phyloP scores from a whole-genome alignment of 23 red algal species.

The Gracilaria gracilis region DNA sequence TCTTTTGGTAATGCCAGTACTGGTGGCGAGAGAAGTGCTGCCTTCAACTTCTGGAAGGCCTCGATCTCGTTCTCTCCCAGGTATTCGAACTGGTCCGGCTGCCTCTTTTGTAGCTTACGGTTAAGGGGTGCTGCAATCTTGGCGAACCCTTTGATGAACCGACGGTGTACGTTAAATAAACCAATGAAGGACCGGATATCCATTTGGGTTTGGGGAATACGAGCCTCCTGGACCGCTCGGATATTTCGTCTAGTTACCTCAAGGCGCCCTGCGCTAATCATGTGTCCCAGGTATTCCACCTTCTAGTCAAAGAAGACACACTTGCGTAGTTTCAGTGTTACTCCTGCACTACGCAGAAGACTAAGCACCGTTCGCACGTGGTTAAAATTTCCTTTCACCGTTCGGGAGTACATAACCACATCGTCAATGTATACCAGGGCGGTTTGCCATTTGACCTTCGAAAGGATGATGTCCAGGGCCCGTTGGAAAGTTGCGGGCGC shows the following conservation, averaged over 20 bases:
- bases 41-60: constrained; percentile 34
- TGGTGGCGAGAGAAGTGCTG: background rate
- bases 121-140: constrained; percentile 11
- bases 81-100: background rate
- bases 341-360: background rate
- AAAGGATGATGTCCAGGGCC: constrained; percentile 1
- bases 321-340: constrained; percentile 26
- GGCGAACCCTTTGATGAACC: constrained; percentile 32
- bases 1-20: constrained; percentile 4
- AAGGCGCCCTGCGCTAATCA: constrained; percentile 9
- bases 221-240: background rate
- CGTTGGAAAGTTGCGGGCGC: constrained; percentile 25
- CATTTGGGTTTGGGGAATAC: constrained; percentile 22
- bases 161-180: constrained; percentile 37
- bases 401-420: constrained; percentile 6
- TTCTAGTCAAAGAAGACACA: background rate
- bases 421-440: constrained; percentile 4
- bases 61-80: constrained; percentile 7
- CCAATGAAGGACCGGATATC: constrained; percentile 35
- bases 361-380: constrained; percentile 11
- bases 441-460: background rate
- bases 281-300: constrained; percentile 22
- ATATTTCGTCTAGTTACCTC: background rate
- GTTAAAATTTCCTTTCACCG: background rate
- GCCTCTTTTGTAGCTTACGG: background rate